Base-by-base conservation (phyloP, 148 eudicot species). In the Chenopodium quinoa region DNA sequence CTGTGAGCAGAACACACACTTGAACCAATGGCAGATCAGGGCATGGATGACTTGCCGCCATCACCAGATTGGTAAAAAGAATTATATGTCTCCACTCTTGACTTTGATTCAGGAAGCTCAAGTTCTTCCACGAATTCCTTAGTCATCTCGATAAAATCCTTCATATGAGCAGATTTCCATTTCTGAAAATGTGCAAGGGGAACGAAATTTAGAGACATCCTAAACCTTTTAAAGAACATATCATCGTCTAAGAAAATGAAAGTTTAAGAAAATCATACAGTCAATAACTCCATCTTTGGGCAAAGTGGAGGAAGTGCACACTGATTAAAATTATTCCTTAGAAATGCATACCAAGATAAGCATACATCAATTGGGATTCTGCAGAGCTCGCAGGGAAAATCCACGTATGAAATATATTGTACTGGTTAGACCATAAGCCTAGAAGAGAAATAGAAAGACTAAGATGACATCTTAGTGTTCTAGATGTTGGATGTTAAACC, bases 101-200 rank as follows among this genome's bases (percentile, higher is more conserved):
- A 84, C 75, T 87, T 89, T 8, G 90, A 79, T 75, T 89, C 90
- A 32, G 91, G 88, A 14, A 83, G 86, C 85, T 90, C 89, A 37
- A 86, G 25, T 79, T 92, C 93, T 78, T 91, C 90, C 78, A 75
- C 77, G 40, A 94, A 94, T 16, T 83, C 92, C 83, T 20, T 76
- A 1, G 93, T 88, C 98, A 94, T 94, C 79, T 88, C 88, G 60
- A 94, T 54, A 76, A 92, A 94, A 34, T 86, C 93, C 66, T 82
- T 72, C 93, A 86, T 90, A 87, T 92, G 90, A 72, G 75, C 40
- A 48, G 14, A 29, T 86, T 88, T 90, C 98, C 98, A 94, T 83
- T 84, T 93, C 98, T 94, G 19, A 17, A 32, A 76, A 60, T 5
- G 79, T 14, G 19, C 56, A 71, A 37, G 64, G 40, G 63, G 17